Conservation (phyloP, 2,329 filamentous ascomycete species). For the Juglanconis oblonga region DNA sequence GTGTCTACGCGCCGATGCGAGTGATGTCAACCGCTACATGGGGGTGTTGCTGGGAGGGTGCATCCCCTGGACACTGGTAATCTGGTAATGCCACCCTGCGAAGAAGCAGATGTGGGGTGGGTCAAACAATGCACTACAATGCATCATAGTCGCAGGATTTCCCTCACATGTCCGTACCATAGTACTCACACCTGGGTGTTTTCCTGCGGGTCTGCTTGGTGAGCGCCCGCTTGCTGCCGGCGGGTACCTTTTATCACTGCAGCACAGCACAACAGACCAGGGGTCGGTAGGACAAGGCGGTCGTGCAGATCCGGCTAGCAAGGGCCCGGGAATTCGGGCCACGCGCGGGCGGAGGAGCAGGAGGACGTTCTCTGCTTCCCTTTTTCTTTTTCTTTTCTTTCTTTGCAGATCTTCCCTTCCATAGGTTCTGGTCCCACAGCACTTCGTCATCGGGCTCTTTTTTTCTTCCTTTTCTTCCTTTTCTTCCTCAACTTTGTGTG, state of each 20-base stretch:
- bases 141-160: neutral
- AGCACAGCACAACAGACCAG: neutral
- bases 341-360: too few relatives aligned
- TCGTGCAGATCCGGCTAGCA: too few relatives aligned
- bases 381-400: too few relatives aligned
- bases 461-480: neutral
- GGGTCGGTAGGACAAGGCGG: too few relatives aligned
- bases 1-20: constrained; percentile 29
- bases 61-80: neutral
- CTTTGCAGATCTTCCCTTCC: too few relatives aligned
- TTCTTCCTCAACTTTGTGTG: too few relatives aligned
- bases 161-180: too few relatives aligned
- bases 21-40: constrained; percentile 28
- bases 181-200: too few relatives aligned
- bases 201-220: too few relatives aligned
- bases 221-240: neutral
- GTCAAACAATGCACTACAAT: constrained; percentile 8
- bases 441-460: neutral
- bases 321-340: too few relatives aligned
- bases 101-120: neutral
- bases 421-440: neutral
- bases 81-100: constrained; percentile 6
- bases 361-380: too few relatives aligned
- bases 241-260: neutral
- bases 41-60: too few relatives aligned